phyloP scores from a whole-genome alignment of 1,139 yeast species.

The Pichia kudriavzevii region DNA sequence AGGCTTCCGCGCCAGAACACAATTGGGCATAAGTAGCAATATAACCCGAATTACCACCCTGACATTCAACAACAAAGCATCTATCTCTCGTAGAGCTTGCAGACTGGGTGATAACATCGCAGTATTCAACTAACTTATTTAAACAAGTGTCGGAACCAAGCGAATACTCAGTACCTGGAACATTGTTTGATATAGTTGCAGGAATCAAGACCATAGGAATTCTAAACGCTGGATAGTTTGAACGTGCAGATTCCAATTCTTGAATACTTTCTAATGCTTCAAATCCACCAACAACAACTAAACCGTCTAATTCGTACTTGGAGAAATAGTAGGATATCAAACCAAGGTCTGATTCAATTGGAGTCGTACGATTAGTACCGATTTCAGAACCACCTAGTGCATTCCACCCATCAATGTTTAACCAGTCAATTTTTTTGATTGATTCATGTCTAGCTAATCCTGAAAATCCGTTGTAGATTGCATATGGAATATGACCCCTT shows the following conservation, averaged over 20 bases:
- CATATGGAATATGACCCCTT: conserved; percentile 65
- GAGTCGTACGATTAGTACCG: conserved; percentile 72
- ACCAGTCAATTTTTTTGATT: conserved; percentile 54
- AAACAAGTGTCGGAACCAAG: conserved; percentile 75
- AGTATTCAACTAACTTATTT: conserved; percentile 64
- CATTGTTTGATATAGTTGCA: conserved; percentile 78
- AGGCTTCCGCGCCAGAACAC: conserved; percentile 66
- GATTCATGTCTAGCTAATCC: conserved; percentile 74
- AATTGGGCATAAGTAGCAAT: conserved; percentile 65
- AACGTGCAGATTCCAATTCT: conserved; percentile 57
- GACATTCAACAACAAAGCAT: conserved; percentile 77
- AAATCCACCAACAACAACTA: conserved; percentile 70
- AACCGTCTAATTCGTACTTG: conserved; percentile 65
- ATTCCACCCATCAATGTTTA: conserved; percentile 68
- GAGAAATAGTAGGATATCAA: conserved; percentile 71
- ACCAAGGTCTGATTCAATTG: conserved; percentile 60
- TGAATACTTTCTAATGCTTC: conserved; percentile 69
- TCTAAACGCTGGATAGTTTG: conserved; percentile 61
- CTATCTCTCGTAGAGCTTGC: conserved; percentile 75
- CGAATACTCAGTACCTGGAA: conserved; percentile 79
- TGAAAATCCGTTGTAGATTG: conserved; percentile 68
- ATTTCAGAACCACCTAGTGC: conserved; percentile 74
- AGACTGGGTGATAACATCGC: conserved; percentile 72
- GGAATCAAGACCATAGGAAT: conserved; percentile 76
- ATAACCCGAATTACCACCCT: conserved; percentile 79